Base-by-base conservation (phyloP, 73 alveolate genomes). In the Stentor coeruleus region DNA sequence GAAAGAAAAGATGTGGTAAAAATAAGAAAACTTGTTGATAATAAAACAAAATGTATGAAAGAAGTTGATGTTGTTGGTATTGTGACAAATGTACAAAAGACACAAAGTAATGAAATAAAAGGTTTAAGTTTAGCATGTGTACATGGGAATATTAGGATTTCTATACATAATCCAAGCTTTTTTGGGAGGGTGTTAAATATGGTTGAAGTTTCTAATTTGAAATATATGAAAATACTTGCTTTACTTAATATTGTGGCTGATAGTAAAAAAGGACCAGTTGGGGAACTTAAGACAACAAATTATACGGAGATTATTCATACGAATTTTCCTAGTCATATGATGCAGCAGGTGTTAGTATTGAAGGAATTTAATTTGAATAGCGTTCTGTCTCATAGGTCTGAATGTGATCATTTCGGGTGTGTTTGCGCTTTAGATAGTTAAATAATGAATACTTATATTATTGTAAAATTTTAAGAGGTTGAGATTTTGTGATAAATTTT, bases 401-500 rank as follows among this genome's bases (percentile, higher is more conserved):
- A 66, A 66, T 66, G 79, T 31, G 79, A 66, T 31, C n/a, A 66
- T 20, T 66, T 66, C 33, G 79, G 79, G 33, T 66, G 79, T 66
- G 79, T 66, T 66, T 66, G 79, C 39, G 66, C 28, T 20, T 49
- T 49, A 20, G 66, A 49, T n/a, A n/a, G n/a, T n/a, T n/a, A n/a
- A n/a, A n/a, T n/a, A n/a, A n/a, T n/a, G n/a, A n/a, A n/a, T n/a
- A n/a, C n/a, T n/a, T n/a, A n/a, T n/a, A n/a, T n/a, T n/a, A n/a
- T n/a, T n/a, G n/a, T n/a, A n/a, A n/a, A n/a, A n/a, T n/a, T n/a
- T n/a, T n/a, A n/a, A n/a, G n/a, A n/a, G n/a, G n/a, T n/a, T n/a
- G n/a, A n/a, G n/a, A n/a, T n/a, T n/a, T n/a, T n/a, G n/a, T n/a
- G n/a, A n/a, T n/a, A n/a, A n/a, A n/a, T n/a, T n/a, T n/a, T n/a